Evolutionary conservation across 495 filamentous ascomycete genomes (phyloP).

Genomic region (Daldinia grandis): DNA sequence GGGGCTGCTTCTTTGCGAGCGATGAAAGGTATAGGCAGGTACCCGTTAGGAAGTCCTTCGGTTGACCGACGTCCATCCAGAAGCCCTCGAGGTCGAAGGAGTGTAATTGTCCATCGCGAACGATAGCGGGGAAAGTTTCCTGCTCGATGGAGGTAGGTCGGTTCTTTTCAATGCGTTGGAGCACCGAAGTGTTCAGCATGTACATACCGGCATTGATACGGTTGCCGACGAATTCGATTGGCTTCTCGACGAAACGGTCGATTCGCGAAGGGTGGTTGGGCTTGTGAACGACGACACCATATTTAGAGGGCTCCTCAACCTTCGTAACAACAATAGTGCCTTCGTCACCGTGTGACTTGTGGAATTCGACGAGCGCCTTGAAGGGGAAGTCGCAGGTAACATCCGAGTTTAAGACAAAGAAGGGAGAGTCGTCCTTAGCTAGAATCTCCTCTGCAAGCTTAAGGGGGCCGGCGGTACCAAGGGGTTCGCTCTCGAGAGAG

Average conservation of each 20-base stretch:
- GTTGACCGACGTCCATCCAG: conserved; percentile 99
- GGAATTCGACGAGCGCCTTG: conserved; percentile 85
- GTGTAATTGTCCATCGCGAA: conserved; percentile 89
- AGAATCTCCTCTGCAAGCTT: conserved; percentile 96
- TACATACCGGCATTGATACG: conserved; percentile 99
- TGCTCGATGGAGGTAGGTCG: conserved; percentile 99
- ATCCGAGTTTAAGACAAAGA: conserved; percentile 99
- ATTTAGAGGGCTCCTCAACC: conserved; percentile 99
- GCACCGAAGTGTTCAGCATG: conserved; percentile 93
- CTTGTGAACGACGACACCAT: conserved; percentile 98
- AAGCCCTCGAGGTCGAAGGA: conserved; percentile 98
- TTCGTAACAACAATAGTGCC: conserved; percentile 99
- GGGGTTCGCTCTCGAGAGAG: conserved; percentile 93
- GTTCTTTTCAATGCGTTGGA: conserved; percentile 86
- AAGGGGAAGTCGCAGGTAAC: conserved; percentile 99
- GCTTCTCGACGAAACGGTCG: conserved; percentile 99
- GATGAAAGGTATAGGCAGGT: conserved; percentile 97
- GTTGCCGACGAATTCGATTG: conserved; percentile 98
- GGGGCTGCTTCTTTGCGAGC: conserved; percentile 89
- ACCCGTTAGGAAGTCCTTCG: conserved; percentile 97
- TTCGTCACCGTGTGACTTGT: conserved; percentile 91
- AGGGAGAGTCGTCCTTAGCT: conserved; percentile 90
- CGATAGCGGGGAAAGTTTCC: conserved; percentile 97
- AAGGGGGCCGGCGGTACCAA: conserved; percentile 94
- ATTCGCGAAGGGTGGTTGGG: conserved; percentile 90